A percentile compares a stretch with the other conserved stretches of the same genome.
These are phyloP conservation scores for Lactarius akahatsu DNA, from an alignment of 768 basidiomycete species.

Conservation along the genomic window DNA sequence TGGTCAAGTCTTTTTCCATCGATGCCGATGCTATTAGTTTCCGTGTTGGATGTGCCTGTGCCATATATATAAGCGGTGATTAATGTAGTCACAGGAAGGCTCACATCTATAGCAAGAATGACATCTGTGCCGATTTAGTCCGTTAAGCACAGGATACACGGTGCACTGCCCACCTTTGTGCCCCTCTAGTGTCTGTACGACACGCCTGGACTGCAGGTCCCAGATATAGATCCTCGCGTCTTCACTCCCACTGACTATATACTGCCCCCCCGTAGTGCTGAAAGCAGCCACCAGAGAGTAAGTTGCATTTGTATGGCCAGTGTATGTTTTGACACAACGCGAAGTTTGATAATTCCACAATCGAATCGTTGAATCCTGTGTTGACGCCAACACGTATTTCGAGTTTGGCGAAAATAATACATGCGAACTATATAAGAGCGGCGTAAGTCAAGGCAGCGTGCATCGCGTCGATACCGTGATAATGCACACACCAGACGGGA, in stretches of 20 bases:
- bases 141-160: conserved; percentile 10
- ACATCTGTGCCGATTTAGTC: conserved; percentile 42
- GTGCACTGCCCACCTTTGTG: conserved; percentile 63
- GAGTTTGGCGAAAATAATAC: conserved; percentile 93
- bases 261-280: conserved; percentile 55
- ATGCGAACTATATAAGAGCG: conserved; percentile 57
- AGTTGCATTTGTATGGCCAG: conserved; percentile 81
- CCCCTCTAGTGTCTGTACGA: conserved; percentile 73
- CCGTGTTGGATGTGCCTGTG: conserved; percentile 72
- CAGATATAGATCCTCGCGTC: conserved; percentile 86
- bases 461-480: background rate
- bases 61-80: conserved; percentile 24
- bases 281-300: conserved; percentile 78
- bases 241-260: conserved; percentile 86
- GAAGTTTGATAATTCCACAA: conserved; percentile 94
- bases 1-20: conserved; percentile 84
- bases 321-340: conserved; percentile 90
- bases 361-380: conserved; percentile 92
- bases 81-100: conserved; percentile 9
- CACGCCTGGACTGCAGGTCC: conserved; percentile 80
- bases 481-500: conserved; percentile 69
- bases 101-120: conserved; percentile 73
- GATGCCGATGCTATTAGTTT: conserved; percentile 84
- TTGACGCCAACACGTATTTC: conserved; percentile 82
- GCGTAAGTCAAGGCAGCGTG: conserved; percentile 1